Conservation (phyloP, 164 flowering plant genomes). For the Chloranthus sessilifolius region DNA sequence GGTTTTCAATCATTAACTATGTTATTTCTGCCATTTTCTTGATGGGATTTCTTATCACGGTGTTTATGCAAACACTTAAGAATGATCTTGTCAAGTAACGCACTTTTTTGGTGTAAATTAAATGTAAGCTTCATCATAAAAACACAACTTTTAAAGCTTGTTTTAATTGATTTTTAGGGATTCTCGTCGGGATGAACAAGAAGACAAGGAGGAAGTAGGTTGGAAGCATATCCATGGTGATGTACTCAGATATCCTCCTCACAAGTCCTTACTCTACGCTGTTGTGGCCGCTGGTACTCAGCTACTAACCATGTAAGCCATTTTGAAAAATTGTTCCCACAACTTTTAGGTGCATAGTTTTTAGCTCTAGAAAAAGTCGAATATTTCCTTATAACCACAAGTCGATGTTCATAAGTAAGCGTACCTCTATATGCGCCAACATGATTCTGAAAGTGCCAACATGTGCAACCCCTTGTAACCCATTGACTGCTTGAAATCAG, state of each 20-base stretch:
- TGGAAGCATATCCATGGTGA: constrained; percentile 70
- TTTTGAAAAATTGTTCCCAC: background rate
- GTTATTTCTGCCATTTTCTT: constrained; percentile 45
- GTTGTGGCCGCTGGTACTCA: constrained; percentile 71
- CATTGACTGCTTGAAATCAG: too few relatives aligned
- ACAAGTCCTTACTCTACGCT: constrained; percentile 52
- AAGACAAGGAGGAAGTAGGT: constrained; percentile 57
- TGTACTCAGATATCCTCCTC: constrained; percentile 60
- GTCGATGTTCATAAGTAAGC: too few relatives aligned
- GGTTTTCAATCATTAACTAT: constrained; percentile 69
- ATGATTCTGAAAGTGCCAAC: too few relatives aligned
- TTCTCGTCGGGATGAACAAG: constrained; percentile 60
- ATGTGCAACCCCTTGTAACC: too few relatives aligned
- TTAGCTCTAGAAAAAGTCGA: too few relatives aligned
- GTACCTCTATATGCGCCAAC: too few relatives aligned
- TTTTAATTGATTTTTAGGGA: constrained; percentile 23
- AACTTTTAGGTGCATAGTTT: too few relatives aligned
- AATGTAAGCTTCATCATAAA: background rate
- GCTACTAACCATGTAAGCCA: constrained; percentile 54
- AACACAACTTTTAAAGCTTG: background rate
- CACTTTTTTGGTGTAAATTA: background rate
- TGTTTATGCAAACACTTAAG: constrained; percentile 51
- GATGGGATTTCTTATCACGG: constrained; percentile 43
- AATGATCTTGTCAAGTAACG: constrained; percentile 44
- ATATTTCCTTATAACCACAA: too few relatives aligned